Conservation (phyloP, 192 early-diverging fungal species). For the Coemansia sp. region DNA sequence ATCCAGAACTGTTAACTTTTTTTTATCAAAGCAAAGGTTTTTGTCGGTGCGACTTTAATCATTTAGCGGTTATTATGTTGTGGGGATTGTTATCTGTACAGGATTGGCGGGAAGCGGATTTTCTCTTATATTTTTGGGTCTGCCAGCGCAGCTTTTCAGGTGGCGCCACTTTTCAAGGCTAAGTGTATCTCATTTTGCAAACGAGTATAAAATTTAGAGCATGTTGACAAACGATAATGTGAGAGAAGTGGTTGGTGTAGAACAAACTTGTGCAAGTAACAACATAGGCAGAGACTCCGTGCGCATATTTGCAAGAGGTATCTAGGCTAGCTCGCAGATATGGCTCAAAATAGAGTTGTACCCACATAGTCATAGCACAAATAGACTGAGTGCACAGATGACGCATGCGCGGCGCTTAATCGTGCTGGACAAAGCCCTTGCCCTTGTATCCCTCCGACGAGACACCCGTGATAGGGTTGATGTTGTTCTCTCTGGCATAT, state of each 20-base stretch:
- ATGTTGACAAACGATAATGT: background rate
- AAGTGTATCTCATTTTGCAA: background rate
- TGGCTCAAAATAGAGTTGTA: no score
- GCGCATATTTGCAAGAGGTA: background rate
- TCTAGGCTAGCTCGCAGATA: no score
- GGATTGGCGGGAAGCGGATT: no score
- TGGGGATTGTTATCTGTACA: no score
- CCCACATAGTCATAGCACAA: background rate
- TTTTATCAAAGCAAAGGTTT: no score
- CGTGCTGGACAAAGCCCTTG: conserved; percentile 62
- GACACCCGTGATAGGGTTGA: conserved; percentile 75
- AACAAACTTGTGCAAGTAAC: background rate
- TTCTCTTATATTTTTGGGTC: no score
- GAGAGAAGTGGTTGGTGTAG: no score
- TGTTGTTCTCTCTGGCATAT: conserved; percentile 64
- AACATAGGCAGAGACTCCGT: background rate
- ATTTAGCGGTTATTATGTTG: no score
- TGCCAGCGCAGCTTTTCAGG: background rate
- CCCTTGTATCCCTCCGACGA: conserved; percentile 79
- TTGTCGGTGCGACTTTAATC: no score
- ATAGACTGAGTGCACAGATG: background rate
- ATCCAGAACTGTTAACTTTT: no score
- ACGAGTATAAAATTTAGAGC: background rate
- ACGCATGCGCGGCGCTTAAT: conserved; percentile 10
- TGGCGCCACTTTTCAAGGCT: background rate